These are phyloP conservation scores for Pseudogymnoascus sp. DNA, from an alignment of 2,329 filamentous ascomycete species.

Conservation along the genomic window DNA sequence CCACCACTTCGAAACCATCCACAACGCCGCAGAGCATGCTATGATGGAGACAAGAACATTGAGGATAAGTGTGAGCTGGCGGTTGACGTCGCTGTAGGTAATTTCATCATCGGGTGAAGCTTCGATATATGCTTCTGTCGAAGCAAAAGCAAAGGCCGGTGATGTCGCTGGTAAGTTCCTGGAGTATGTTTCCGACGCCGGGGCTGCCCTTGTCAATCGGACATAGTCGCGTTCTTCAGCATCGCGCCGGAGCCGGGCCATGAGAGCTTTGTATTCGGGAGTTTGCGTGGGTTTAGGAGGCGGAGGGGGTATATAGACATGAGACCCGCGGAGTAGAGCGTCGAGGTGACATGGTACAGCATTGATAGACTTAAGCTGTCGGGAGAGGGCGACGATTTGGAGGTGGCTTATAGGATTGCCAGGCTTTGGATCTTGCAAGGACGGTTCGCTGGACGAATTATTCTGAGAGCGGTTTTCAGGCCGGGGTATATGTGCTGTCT, in stretches of 20 bases:
- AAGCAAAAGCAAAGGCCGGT: constrained; percentile 47
- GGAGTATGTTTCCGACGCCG: constrained; percentile 48
- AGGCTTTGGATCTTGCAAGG: constrained; percentile 34
- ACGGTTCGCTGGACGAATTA: constrained; percentile 34
- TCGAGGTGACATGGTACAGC: constrained; percentile 49
- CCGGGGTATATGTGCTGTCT: not conserved
- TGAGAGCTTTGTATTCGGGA: constrained; percentile 76
- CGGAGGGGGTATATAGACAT: constrained; percentile 70
- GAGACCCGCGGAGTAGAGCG: constrained; percentile 61
- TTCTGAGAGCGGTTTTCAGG: not conserved
- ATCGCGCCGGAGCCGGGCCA: constrained; percentile 74
- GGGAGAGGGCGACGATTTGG: constrained; percentile 59
- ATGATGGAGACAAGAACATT: constrained; percentile 85
- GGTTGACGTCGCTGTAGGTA: constrained; percentile 64
- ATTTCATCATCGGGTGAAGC: constrained; percentile 51
- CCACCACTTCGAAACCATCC: constrained; percentile 73
- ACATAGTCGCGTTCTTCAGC: constrained; percentile 78
- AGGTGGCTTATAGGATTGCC: constrained; percentile 65
- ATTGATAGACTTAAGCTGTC: constrained; percentile 35
- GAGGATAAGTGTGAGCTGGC: constrained; percentile 76
- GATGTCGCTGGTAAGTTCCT: constrained; percentile 49
- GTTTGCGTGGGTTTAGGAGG: constrained; percentile 64
- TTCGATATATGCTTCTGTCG: constrained; percentile 36
- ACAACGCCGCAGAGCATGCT: constrained; percentile 68
- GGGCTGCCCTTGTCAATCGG: constrained; percentile 61